A percentile compares a stretch with the other conserved stretches of the same genome.
phyloP scores from a whole-genome alignment of 2,329 filamentous ascomycete genomes.

The Cercospora sojina region DNA sequence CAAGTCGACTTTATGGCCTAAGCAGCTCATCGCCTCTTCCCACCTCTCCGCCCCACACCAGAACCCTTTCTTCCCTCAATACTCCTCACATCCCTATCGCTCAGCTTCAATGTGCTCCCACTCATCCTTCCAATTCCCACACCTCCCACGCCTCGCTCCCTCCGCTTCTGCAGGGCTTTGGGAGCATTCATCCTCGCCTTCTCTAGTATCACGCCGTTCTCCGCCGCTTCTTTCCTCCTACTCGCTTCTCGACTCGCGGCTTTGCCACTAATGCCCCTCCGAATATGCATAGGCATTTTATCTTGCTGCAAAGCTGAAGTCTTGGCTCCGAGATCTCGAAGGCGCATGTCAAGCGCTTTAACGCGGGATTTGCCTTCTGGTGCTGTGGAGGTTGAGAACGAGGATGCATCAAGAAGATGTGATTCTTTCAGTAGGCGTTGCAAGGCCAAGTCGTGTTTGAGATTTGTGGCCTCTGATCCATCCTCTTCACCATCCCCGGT shows the following conservation, averaged over 20 bases:
- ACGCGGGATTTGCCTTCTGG: conserved; percentile 69
- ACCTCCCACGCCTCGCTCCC: conserved; percentile 66
- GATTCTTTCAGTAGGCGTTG: conserved; percentile 90
- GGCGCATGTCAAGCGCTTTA: conserved; percentile 78
- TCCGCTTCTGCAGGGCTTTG: conserved; percentile 41
- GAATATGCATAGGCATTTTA: conserved; percentile 84
- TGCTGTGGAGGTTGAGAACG: conserved; percentile 50
- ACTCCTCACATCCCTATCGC: conserved; percentile 69
- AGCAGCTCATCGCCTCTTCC: conserved; percentile 9
- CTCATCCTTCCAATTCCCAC: conserved; percentile 78
- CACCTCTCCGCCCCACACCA: neutral
- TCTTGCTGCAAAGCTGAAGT: conserved; percentile 71
- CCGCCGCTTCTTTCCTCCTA: conserved; percentile 74
- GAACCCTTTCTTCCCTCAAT: conserved; percentile 58
- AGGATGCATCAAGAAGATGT: conserved; percentile 70
- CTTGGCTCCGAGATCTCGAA: conserved; percentile 79
- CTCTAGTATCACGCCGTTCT: conserved; percentile 90
- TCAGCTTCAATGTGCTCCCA: conserved; percentile 76
- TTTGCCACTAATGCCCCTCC: conserved; percentile 78
- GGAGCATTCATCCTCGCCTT: conserved; percentile 46
- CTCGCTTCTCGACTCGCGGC: conserved; percentile 64
- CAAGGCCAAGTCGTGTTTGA: conserved; percentile 89
- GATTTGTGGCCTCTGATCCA: conserved; percentile 61
- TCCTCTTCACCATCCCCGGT: conserved; percentile 45
- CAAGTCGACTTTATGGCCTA: neutral